Evolutionary conservation across 2,329 filamentous ascomycete genomes (phyloP).

Genomic region (Sphaerostilbella broomeana): DNA sequence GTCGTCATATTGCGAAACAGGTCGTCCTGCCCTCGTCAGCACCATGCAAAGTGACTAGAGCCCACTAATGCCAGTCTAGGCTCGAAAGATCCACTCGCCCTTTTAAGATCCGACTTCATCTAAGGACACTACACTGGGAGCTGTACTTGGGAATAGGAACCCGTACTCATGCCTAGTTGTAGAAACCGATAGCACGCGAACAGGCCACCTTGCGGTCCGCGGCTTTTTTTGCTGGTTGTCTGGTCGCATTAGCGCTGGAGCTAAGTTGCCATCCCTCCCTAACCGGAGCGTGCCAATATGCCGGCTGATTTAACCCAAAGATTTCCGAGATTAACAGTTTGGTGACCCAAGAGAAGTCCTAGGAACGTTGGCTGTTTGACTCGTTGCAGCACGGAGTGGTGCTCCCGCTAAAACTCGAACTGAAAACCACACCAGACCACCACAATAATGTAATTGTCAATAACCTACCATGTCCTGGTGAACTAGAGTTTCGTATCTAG

Average conservation of each 20-base stretch:
- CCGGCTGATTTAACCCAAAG: conserved; percentile 14
- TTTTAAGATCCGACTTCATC: conserved; percentile 13
- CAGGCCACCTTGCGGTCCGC: conserved; percentile 13
- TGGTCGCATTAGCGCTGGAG: conserved; percentile 9
- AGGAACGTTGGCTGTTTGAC: too few species aligned
- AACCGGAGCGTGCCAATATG: conserved; percentile 12
- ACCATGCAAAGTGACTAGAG: neutral
- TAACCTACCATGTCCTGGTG: too few species aligned
- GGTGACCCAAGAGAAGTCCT: too few species aligned
- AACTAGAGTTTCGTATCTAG: too few species aligned
- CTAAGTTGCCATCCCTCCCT: conserved; percentile 5
- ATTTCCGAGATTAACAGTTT: conserved; percentile 15
- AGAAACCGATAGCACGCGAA: conserved; percentile 11
- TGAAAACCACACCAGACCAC: too few species aligned
- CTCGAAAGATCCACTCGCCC: conserved; percentile 12
- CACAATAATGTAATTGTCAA: too few species aligned
- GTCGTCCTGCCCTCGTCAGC: neutral
- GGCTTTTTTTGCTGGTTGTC: conserved; percentile 5
- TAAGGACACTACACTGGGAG: too few species aligned
- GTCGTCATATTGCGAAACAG: too few species aligned
- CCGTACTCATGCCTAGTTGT: conserved; percentile 10
- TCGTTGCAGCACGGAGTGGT: too few species aligned
- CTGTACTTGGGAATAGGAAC: too few species aligned
- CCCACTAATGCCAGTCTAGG: conserved; percentile 1
- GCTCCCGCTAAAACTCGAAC: too few species aligned